Conservation (phyloP, 805 yeast species). For the Metschnikowia reukaufii region DNA sequence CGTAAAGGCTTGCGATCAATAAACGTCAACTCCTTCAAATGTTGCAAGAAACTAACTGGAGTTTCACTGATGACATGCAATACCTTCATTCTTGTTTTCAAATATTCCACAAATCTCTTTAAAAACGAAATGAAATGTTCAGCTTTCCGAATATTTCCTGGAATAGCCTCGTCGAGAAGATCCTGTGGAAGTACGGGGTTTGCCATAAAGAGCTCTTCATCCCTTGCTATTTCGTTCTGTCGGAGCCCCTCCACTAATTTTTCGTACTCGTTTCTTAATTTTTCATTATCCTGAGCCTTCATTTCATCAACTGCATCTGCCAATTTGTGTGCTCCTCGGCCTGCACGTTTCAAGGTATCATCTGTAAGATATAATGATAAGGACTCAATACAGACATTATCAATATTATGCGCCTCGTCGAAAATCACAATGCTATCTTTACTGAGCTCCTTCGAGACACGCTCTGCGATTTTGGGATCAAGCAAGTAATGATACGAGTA, state of each 20-base stretch:
- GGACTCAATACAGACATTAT: slow-evolving; percentile 97
- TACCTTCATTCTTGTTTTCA: slow-evolving; percentile 97
- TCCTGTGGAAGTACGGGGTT: slow-evolving; percentile 88
- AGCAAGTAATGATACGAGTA: slow-evolving; percentile 94
- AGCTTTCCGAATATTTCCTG: slow-evolving; percentile 95
- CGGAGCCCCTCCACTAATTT: slow-evolving; percentile 86
- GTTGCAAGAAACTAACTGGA: slow-evolving; percentile 88
- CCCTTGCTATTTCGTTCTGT: slow-evolving; percentile 66
- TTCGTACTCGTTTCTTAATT: slow-evolving; percentile 86
- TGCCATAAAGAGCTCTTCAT: slow-evolving; percentile 71
- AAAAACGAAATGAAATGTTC: slow-evolving; percentile 94
- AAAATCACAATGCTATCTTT: slow-evolving; percentile 92
- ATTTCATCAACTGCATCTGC: slow-evolving; percentile 83
- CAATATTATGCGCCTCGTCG: slow-evolving; percentile 98
- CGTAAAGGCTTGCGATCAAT: slow-evolving; percentile 89
- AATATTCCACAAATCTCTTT: slow-evolving; percentile 88
- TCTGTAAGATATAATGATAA: slow-evolving; percentile 89
- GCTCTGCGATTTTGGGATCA: slow-evolving; percentile 95
- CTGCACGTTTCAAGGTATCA: slow-evolving; percentile 80
- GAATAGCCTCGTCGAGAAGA: slow-evolving; percentile 86
- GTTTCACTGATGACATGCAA: slow-evolving; percentile 97
- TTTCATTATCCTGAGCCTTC: slow-evolving; percentile 76
- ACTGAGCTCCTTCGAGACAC: slow-evolving; percentile 89
- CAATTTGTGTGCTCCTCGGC: slow-evolving; percentile 80
- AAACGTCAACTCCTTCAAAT: slow-evolving; percentile 87